Base-by-base conservation (phyloP, 2,329 filamentous ascomycete genomes). In the Dendryphion nanum region DNA sequence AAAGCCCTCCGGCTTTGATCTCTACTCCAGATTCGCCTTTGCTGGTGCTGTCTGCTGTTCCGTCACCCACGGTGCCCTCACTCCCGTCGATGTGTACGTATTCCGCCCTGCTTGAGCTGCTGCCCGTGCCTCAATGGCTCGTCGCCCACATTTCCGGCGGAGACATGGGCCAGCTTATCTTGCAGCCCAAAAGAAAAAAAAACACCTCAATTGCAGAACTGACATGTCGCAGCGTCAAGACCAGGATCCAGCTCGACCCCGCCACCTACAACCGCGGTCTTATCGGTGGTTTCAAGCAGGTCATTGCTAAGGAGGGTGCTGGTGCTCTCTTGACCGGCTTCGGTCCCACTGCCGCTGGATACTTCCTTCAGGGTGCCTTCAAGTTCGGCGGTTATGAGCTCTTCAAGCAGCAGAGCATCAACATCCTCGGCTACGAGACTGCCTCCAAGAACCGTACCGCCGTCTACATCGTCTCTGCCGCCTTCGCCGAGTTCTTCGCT, bases 41-140 rank as follows among this genome's bases (percentile, higher is more conserved):
- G 90, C 93, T 63, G 93, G 93, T 75, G 93, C 93, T 61, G 77
- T 97, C 78, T 96, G 93, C 84, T 98, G 93, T 75, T 93, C 90
- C 61, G 77, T 97, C 75, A 98, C 93, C 67, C 93, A 98, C 82
- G 93, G 91, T 73, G 86, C 80, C 66, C 83, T 97, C 63, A 98
- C 93, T 58, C 93, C 93, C 67, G 89, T 98, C 72, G 93, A 98
- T 86, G 93, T 98, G 91, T 97, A 93, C 73, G 91, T 87, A 45
- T 40, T 28, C 16, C 43, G 42, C 28, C 16, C 18, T 34, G 13
- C 30, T 37, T 32, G 8, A 35, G 29, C n/a, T 30, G 41, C 41
- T 33, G 2, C 33, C 18, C 35, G 41, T 18, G 20, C 34, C 30
- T 45, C 60, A 65, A 61, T 65, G 57, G 53, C 59, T 50, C 37